Evolutionary conservation across 805 yeast species (phyloP), one percentile per base, ranked within the genome.

Genomic region (Ogataea angusta): DNA sequence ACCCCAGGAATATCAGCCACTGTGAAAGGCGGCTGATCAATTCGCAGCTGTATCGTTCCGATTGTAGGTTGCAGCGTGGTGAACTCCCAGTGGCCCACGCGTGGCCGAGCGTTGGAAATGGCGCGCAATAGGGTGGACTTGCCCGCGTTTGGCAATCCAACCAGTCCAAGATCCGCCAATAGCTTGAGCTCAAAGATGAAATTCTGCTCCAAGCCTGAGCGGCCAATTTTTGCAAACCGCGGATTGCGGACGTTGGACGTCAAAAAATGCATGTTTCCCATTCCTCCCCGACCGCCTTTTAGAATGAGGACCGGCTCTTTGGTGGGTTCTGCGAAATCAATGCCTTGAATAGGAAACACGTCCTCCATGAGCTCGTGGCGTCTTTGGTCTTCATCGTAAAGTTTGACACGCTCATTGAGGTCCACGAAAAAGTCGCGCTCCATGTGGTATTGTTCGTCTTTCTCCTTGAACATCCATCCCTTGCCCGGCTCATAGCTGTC

Each of bases 1-100:
- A 93, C 84, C 6, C 99, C 99, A 0, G 99, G 99, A 43, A 93
- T 93, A 66, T 93, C 99, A 1, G 98, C 98, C 1, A 93, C 97
- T 0, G 96, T 86, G 59, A 91, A 90, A 5, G 84, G 74, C 4
- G 76, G 77, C 43, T 73, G 72, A 49, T 80, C 85, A 2, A 82
- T 73, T 1, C 82, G 75, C 15, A 80, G 61, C 33, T 73, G 71
- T 10, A 93, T 85, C 0, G 97, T 91, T 3, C 99, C 99, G 35
- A 93, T 78, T 0, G 88, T 82, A 1, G 99, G 99, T 46, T 82
- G 87, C 38, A 93, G 66, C 0, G 99, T 93, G 0, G 99, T 93
- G 59, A 93, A 93, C 55, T 85, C 95, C 96, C 97, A 93, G 62
- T 89, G 95, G 0, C 98, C 99, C 10, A 93, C 85, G 42, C 86